A percentile compares a stretch with the other conserved stretches of the same genome.
These are phyloP conservation scores for Mucor saturninus DNA, from an alignment of 371 early-diverging fungal genomes.

Conservation along the genomic window DNA sequence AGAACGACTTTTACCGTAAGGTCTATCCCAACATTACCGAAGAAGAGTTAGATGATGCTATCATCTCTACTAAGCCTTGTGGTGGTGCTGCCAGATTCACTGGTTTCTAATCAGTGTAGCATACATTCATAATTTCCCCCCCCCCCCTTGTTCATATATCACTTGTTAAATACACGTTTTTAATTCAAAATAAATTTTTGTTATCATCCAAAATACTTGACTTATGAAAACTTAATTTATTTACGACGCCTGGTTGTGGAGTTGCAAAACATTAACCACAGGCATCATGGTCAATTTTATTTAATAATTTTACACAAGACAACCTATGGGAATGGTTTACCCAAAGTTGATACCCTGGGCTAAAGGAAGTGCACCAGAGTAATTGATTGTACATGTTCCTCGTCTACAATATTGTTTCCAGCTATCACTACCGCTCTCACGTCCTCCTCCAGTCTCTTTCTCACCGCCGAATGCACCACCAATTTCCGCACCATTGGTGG, in stretches of 20 bases:
- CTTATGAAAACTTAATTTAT: no score
- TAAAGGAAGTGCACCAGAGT: conserved; percentile 87
- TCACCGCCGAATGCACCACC: conserved; percentile 98
- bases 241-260: background rate
- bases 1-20: conserved; percentile 71
- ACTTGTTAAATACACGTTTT: conserved; percentile 2
- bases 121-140: background rate
- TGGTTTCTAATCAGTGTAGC: conserved; percentile 31
- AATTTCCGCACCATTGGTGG: conserved; percentile 97
- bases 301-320: background rate
- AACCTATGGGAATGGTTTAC: conserved; percentile 33
- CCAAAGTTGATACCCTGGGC: conserved; percentile 99
- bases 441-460: conserved; percentile 97
- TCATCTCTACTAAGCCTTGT: conserved; percentile 69
- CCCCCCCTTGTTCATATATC: background rate
- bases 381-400: conserved; percentile 89
- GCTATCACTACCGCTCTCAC: conserved; percentile 91
- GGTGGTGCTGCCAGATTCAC: conserved; percentile 60
- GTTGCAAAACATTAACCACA: no score
- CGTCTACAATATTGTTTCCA: conserved; percentile 94
- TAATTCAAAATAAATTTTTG: background rate
- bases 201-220: no score
- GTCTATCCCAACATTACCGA: conserved; percentile 61
- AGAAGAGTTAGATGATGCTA: conserved; percentile 54
- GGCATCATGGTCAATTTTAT: background rate